Evolutionary conservation across 805 yeast species (phyloP).

Genomic region (Grigorovia humatica): DNA sequence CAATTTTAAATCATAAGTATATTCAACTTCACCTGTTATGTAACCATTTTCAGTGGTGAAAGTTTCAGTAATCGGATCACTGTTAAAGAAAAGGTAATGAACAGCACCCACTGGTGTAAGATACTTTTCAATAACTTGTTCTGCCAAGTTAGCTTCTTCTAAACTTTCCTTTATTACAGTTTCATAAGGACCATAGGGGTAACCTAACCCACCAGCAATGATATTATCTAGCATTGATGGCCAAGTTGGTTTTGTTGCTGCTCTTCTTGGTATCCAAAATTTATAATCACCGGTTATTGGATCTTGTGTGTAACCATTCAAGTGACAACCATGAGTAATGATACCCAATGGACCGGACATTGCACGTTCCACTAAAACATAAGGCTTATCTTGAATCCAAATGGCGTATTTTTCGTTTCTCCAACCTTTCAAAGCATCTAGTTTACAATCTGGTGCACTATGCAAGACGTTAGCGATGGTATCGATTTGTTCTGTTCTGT

Average conservation of each 20-base stretch:
- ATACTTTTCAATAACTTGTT: conserved; percentile 37
- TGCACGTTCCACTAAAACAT: conserved; percentile 69
- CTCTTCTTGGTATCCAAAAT: conserved; percentile 80
- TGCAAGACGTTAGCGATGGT: conserved; percentile 35
- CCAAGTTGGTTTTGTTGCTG: conserved; percentile 70
- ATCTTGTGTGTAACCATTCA: conserved; percentile 64
- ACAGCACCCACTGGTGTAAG: conserved; percentile 51
- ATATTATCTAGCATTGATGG: conserved; percentile 90
- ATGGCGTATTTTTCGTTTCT: conserved; percentile 73
- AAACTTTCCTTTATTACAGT: conserved; percentile 77
- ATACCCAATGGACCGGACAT: conserved; percentile 76
- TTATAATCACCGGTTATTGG: conserved; percentile 34
- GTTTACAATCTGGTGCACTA: conserved; percentile 13
- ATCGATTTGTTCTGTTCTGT: conserved; percentile 33
- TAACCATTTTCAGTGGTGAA: conserved; percentile 39
- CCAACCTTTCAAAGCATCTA: conserved; percentile 55
- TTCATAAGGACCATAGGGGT: conserved; percentile 63
- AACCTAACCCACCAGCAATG: conserved; percentile 89
- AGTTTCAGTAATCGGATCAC: conserved; percentile 11
- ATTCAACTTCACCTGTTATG: conserved; percentile 87
- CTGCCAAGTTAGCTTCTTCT: conserved; percentile 80
- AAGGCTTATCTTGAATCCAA: conserved; percentile 45
- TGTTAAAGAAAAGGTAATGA: conserved; percentile 47
- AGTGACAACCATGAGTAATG: conserved; percentile 81
- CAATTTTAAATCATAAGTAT: conserved; percentile 59